Evolutionary conservation across 1,284 basidiomycete genomes (phyloP).

Genomic region (Gomphus bonarii): DNA sequence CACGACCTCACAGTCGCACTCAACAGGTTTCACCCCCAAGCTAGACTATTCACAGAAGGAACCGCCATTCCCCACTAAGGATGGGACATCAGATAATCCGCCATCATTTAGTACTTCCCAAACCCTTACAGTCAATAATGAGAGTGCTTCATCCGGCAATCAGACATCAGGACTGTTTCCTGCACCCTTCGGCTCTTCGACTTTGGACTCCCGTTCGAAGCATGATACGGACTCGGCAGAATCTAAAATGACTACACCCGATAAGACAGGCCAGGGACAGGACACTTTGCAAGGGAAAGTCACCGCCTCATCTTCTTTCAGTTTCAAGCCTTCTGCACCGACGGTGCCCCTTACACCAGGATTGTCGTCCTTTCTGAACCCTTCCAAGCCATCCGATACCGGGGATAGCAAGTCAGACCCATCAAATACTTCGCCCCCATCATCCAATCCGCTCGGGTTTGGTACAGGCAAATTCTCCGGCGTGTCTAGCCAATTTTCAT

Average conservation of each 20-base stretch:
- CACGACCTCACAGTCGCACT: not conserved
- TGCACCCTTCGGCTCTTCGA: not conserved
- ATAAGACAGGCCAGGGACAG: not conserved
- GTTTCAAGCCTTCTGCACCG: not conserved
- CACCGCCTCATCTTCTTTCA: not conserved
- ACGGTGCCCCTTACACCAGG: not conserved
- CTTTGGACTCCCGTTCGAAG: not conserved
- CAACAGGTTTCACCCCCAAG: not conserved
- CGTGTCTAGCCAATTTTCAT: constrained; percentile 12
- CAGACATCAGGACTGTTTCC: not conserved
- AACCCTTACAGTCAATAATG: not conserved
- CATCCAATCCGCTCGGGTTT: constrained; percentile 8
- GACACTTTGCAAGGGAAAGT: not conserved
- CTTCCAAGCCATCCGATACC: constrained; percentile 11
- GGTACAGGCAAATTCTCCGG: constrained; percentile 3
- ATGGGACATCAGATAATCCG: not conserved
- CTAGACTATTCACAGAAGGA: not conserved
- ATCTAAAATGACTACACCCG: not conserved
- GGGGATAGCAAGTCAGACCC: constrained; percentile 12
- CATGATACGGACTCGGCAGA: not conserved
- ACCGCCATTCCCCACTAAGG: not conserved
- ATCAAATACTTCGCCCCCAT: constrained; percentile 17
- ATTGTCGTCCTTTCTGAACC: constrained; percentile 7
- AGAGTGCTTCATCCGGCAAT: not conserved
- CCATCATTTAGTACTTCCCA: not conserved